phyloP scores from a whole-genome alignment of 225 moss, liverwort and hornwort species.

The Pleurozium schreberi region DNA sequence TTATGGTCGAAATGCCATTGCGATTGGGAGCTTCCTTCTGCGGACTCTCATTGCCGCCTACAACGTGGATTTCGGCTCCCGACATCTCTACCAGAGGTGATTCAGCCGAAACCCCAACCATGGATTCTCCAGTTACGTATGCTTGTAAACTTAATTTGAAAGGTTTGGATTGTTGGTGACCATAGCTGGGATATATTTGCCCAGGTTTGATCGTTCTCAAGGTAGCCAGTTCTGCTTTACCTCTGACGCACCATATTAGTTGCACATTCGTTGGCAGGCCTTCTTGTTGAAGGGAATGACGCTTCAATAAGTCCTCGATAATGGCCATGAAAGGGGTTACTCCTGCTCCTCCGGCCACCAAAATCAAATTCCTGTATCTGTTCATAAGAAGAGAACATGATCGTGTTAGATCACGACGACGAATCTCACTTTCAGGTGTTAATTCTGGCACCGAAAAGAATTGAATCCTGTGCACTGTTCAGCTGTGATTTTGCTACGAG shows the following conservation, averaged over 20 bases:
- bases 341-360: slow-evolving; percentile 38
- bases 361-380: slow-evolving; percentile 27
- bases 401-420: not conserved
- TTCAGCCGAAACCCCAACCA: not conserved
- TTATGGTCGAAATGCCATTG: slow-evolving; percentile 10
- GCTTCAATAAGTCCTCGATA: slow-evolving; percentile 21
- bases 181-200: not conserved
- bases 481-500: not conserved
- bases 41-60: not conserved
- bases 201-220: slow-evolving; percentile 11
- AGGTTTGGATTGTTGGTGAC: not conserved
- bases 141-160: not conserved
- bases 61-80: not conserved
- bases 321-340: slow-evolving; percentile 27
- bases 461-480: too few relatives aligned
- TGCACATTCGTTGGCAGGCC: slow-evolving; percentile 16
- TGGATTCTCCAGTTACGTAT: slow-evolving; percentile 23
- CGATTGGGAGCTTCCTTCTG: not conserved
- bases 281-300: slow-evolving; percentile 1
- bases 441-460: not conserved
- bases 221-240: slow-evolving; percentile 5
- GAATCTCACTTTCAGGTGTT: not conserved
- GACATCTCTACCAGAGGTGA: not conserved
- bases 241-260: slow-evolving; percentile 33
- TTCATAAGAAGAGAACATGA: not conserved